Percentiles rank a stretch among this genome's conserved stretches.
phyloP scores from a whole-genome alignment of 176 grass and related monocot genomes.

The Triticum timopheevii region DNA sequence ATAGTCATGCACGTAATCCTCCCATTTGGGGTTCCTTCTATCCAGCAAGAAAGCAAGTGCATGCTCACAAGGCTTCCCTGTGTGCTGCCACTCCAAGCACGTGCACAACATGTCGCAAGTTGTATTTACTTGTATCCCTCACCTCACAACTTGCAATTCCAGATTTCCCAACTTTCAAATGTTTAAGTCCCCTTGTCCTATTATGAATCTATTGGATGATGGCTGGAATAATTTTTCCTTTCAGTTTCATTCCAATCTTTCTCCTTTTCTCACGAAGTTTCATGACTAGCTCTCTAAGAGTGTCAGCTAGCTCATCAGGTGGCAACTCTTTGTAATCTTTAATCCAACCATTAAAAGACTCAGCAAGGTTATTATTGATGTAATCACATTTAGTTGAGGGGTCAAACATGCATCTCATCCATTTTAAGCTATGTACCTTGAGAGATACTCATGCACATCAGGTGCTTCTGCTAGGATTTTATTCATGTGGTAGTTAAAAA shows the following conservation, averaged over 20 bases:
- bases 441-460: not conserved
- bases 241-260: not conserved
- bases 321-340: not conserved
- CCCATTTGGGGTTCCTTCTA: too few species aligned
- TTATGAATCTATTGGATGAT: too few species aligned
- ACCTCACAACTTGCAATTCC: too few species aligned
- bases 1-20: too few species aligned
- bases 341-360: not conserved
- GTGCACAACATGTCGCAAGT: too few species aligned
- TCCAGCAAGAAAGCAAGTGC: too few species aligned
- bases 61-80: too few species aligned
- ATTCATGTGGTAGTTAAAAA: not conserved
- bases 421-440: not conserved
- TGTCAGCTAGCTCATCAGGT: not conserved
- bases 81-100: too few species aligned
- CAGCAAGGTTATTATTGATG: not conserved
- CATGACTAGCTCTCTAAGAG: not conserved
- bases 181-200: too few species aligned
- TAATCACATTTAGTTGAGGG: not conserved
- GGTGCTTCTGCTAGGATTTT: not conserved
- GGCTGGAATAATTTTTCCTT: too few species aligned
- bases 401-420: not conserved
- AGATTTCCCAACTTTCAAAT: too few species aligned
- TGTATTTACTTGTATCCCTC: too few species aligned
- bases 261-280: not conserved